Evolutionary conservation across 345 rosid species (phyloP), one percentile per base, ranked within the genome.

Genomic region (Eucalyptus camaldulensis): DNA sequence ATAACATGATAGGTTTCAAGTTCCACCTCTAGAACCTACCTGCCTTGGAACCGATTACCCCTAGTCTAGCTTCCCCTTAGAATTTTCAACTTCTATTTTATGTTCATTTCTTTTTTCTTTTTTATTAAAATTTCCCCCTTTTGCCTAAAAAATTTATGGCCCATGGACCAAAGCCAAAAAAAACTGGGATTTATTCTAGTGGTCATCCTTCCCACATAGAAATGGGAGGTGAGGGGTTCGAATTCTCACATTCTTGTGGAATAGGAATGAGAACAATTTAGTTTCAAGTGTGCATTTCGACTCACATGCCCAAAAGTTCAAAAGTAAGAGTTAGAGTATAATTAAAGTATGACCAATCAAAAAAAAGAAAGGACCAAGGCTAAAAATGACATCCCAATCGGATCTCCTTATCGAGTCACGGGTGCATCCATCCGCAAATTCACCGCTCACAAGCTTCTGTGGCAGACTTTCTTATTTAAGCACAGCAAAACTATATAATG

Each of bases 281-380:
- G 54, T 50, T 50, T 50, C 19, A 15, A 50, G 0, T 15, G 19
- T 50, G 8, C 0, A 6, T 16, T 50, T 50, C 16, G 0, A 50
- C 21, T 50, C 2, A 0, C 1, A 50, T 3, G 4, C 54, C 1
- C 54, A 50, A 50, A 50, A 50, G 8, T 50, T 0, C 1, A 0
- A 51, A 51, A 51, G 1, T 51, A 16, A 51, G 21, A 51, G 8
- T 6, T 51, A 51, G 4, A 3, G 54, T 51, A 51, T 0, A 51
- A 51, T 16, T 51, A 16, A 50, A 51, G 21, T 51, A 51, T 0
- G 21, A 51, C 21, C 54, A 51, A 50, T 3, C 3, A 15, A 50
- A 6, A 50, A 50, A 47, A 49, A 14, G 7, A 51, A 51, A 51
- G 9, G 29, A 60, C 31, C 15, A 6, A 1, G 67, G 15, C 31